Evolutionary conservation across 2,329 filamentous ascomycete species (phyloP).

Genomic region (Clonostachys byssicola): DNA sequence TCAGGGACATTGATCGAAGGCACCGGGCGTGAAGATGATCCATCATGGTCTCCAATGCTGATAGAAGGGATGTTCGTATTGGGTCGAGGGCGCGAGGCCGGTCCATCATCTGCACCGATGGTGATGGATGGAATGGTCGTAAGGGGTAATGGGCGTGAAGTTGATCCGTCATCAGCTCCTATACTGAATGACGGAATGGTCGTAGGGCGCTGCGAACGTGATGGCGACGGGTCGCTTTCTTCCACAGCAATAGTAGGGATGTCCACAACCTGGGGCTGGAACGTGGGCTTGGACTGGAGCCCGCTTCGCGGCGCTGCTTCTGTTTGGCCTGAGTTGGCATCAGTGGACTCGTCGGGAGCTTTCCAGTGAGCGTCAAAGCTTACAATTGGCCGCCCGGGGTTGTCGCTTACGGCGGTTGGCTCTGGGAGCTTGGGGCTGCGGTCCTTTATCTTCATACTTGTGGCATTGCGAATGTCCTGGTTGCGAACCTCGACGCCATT

Average conservation of each 20-base stretch:
- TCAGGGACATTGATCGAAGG: constrained; percentile 45
- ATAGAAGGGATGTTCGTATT: constrained; percentile 47
- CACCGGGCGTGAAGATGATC: constrained; percentile 23
- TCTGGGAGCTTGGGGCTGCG: constrained; percentile 83
- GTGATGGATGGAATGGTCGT: constrained; percentile 48
- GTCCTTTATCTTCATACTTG: constrained; percentile 83
- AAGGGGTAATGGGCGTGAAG: constrained; percentile 20
- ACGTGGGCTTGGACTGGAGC: constrained; percentile 7
- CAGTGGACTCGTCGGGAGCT: constrained; percentile 65
- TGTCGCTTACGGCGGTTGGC: constrained; percentile 87
- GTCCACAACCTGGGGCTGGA: constrained; percentile 28
- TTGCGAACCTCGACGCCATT: constrained; percentile 79
- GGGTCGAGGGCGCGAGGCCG: constrained; percentile 31
- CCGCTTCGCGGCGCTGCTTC: constrained; percentile 18
- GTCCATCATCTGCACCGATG: constrained; percentile 33
- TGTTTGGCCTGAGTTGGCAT: constrained; percentile 43
- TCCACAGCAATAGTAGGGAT: constrained; percentile 52
- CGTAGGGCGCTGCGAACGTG: constrained; percentile 17
- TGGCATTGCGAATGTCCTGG: constrained; percentile 86
- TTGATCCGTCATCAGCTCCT: constrained; percentile 16
- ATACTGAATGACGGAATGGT: constrained; percentile 29
- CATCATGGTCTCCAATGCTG: constrained; percentile 36
- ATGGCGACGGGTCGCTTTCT: constrained; percentile 33
- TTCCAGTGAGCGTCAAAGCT: constrained; percentile 89
- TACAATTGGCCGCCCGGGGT: constrained; percentile 88